Conservation (phyloP, 2,329 filamentous ascomycete species). For the Colletotrichum tabaci region DNA sequence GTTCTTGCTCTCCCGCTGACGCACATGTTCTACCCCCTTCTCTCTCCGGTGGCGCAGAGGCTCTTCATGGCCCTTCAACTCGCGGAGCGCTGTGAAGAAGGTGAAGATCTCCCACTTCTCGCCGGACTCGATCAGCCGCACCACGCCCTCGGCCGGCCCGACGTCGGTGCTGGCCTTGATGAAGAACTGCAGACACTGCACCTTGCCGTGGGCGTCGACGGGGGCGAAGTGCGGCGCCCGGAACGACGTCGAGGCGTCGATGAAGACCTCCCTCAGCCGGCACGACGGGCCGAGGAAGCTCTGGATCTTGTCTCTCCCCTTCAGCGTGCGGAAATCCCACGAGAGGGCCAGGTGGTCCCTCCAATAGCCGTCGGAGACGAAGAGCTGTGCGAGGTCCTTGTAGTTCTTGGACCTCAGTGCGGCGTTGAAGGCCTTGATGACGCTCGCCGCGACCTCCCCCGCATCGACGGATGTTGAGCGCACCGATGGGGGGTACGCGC, state of each 20-base stretch:
- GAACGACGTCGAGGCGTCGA: conserved; percentile 62
- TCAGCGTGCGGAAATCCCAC: conserved; percentile 66
- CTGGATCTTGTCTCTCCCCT: conserved; percentile 58
- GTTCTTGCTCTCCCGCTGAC: conserved; percentile 49
- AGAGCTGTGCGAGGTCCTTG: conserved; percentile 53
- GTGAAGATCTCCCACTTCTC: conserved; percentile 69
- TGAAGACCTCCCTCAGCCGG: conserved; percentile 58
- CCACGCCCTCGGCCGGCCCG: conserved; percentile 70
- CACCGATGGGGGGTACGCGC: conserved; percentile 56
- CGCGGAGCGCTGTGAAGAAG: conserved; percentile 67
- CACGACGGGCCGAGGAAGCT: conserved; percentile 53
- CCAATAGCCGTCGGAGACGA: conserved; percentile 66
- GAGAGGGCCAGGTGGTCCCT: conserved; percentile 70
- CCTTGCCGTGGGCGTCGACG: conserved; percentile 65
- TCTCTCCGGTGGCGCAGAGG: conserved; percentile 58
- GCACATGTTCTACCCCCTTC: conserved; percentile 67
- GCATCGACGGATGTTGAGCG: conserved; percentile 51
- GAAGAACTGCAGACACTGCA: conserved; percentile 70
- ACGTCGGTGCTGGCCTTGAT: conserved; percentile 66
- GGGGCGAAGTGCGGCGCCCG: conserved; percentile 59
- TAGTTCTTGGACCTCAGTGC: conserved; percentile 55
- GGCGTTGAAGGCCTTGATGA: conserved; percentile 59
- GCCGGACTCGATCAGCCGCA: conserved; percentile 60
- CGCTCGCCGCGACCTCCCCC: conserved; percentile 53
- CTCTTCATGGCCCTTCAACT: conserved; percentile 66